Percentiles rank a stretch among this genome's conserved stretches.
phyloP scores from a whole-genome alignment of 2,329 filamentous ascomycete species.

The Pseudogymnoascus sp. region DNA sequence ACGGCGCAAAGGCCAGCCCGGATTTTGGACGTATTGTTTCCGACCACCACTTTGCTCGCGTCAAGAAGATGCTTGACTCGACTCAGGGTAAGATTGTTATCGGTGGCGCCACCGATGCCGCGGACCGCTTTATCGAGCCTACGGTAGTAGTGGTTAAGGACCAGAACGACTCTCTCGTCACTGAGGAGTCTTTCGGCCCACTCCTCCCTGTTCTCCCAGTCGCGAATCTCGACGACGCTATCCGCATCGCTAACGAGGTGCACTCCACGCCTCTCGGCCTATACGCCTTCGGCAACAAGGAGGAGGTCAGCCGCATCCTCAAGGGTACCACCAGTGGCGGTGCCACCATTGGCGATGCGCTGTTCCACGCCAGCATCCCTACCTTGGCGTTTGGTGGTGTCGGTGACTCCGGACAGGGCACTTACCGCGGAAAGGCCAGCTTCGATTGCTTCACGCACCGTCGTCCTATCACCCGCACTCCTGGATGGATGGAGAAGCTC shows the following conservation, averaged over 20 bases:
- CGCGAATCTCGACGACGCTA: slow-evolving; percentile 74
- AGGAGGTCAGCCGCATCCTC: slow-evolving; percentile 63
- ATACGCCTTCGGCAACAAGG: slow-evolving; percentile 76
- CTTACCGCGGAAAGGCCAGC: slow-evolving; percentile 68
- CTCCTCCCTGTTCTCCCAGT: slow-evolving; percentile 76
- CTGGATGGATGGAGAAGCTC: slow-evolving; percentile 58
- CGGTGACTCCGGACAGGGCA: slow-evolving; percentile 67
- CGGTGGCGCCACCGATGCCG: slow-evolving; percentile 75
- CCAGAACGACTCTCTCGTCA: slow-evolving; percentile 67
- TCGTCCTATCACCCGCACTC: slow-evolving; percentile 51
- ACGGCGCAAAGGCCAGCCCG: slow-evolving; percentile 67
- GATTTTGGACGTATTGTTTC: slow-evolving; percentile 81
- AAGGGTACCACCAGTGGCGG: slow-evolving; percentile 58
- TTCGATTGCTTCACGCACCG: slow-evolving; percentile 63
- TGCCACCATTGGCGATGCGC: slow-evolving; percentile 57
- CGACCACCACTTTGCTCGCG: slow-evolving; percentile 65
- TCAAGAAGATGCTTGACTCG: slow-evolving; percentile 87
- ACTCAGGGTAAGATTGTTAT: slow-evolving; percentile 77
- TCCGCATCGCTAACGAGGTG: slow-evolving; percentile 70
- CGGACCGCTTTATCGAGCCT: slow-evolving; percentile 77
- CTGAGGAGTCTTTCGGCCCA: slow-evolving; percentile 88
- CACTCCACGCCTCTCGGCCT: slow-evolving; percentile 77
- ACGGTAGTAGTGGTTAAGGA: slow-evolving; percentile 82
- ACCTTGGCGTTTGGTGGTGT: slow-evolving; percentile 77
- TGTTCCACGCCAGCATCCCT: slow-evolving; percentile 62